These are phyloP conservation scores for Hibiscus tridactylites DNA, from an alignment of 345 rosid genomes.

Conservation along the genomic window DNA sequence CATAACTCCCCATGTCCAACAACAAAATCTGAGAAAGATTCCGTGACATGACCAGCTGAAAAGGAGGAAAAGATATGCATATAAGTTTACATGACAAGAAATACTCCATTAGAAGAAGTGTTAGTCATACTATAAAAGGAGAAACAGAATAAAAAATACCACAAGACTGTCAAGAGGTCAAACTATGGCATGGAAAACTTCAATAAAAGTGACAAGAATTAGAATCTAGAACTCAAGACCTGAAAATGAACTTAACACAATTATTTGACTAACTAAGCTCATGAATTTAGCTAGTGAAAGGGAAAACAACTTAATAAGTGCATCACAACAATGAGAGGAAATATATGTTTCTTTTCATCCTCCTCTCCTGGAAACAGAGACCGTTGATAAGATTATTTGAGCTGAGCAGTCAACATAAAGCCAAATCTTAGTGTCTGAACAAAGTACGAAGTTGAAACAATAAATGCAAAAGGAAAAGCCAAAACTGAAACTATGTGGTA, in stretches of 20 bases:
- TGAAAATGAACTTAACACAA: background rate
- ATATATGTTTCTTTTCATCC: background rate
- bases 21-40: conserved; percentile 92
- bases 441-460: background rate
- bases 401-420: background rate
- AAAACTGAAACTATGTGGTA: background rate
- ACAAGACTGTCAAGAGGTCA: background rate
- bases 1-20: conserved; percentile 96
- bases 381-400: background rate
- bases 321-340: background rate
- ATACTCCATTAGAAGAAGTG: background rate
- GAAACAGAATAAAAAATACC: background rate
- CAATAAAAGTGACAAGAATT: background rate
- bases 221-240: conserved; percentile 1
- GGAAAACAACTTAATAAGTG: background rate
- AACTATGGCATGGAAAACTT: background rate
- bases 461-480: background rate
- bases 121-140: background rate
- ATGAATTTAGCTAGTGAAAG: background rate
- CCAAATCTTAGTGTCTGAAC: background rate
- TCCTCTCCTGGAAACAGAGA: background rate
- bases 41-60: conserved; percentile 96
- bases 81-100: background rate
- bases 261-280: background rate
- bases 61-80: background rate